Evolutionary conservation across 306 rosid species (phyloP).

Genomic region (Acmispon strigosus): DNA sequence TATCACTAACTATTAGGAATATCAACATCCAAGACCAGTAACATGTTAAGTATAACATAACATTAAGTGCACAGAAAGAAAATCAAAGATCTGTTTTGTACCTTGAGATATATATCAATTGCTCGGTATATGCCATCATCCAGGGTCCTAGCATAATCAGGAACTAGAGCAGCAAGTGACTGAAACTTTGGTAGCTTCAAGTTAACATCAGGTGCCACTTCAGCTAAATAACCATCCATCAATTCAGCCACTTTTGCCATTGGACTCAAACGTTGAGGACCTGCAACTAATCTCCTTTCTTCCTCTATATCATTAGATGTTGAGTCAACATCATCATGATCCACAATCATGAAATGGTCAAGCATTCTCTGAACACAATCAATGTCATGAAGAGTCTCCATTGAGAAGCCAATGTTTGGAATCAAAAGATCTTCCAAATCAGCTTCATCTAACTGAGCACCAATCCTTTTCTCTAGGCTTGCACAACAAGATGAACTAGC

Average conservation of each 20-base stretch:
- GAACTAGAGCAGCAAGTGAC: conserved; percentile 68
- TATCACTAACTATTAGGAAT: no score
- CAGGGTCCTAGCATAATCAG: conserved; percentile 67
- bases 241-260: conserved; percentile 69
- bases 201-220: conserved; percentile 86
- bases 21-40: no score
- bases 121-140: conserved; percentile 89
- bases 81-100: conserved; percentile 6
- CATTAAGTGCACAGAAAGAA: neutral
- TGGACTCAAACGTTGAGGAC: conserved; percentile 40
- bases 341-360: conserved; percentile 64
- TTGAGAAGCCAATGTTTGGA: conserved; percentile 68
- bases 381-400: conserved; percentile 78
- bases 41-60: neutral
- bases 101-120: conserved; percentile 85
- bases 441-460: conserved; percentile 69
- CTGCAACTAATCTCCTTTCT: conserved; percentile 43
- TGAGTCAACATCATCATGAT: conserved; percentile 38
- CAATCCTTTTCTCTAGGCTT: conserved; percentile 59
- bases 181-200: conserved; percentile 64
- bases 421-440: conserved; percentile 75
- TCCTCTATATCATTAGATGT: conserved; percentile 40
- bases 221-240: conserved; percentile 78
- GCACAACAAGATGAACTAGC: conserved; percentile 52
- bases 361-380: conserved; percentile 89